Evolutionary conservation across 352 stramenopile genomes (phyloP).

Genomic region (Phytophthora pistaciae): DNA sequence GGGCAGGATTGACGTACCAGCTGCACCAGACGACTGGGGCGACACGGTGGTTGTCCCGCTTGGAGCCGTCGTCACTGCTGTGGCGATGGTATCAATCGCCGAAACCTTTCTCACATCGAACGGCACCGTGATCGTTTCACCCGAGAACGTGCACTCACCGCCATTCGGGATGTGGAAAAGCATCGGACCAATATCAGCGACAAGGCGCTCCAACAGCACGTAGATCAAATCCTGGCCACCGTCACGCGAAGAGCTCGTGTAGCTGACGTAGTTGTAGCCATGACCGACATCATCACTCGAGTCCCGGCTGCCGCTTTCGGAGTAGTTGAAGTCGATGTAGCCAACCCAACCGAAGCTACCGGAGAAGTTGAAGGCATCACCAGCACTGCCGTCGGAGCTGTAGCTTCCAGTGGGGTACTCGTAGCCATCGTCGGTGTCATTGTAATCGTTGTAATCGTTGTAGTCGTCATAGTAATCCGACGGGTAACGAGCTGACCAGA

Average conservation of each 20-base stretch:
- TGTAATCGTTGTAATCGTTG: slow-evolving; percentile 2
- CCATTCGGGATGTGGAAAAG: not conserved
- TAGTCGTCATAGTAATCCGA: not conserved
- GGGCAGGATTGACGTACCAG: not conserved
- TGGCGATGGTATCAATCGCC: not conserved
- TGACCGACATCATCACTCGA: slow-evolving; percentile 1
- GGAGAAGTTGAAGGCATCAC: not conserved
- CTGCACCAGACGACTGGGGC: not conserved
- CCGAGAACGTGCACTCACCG: not conserved
- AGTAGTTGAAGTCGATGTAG: not conserved
- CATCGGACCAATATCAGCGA: not conserved
- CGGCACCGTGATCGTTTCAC: not conserved
- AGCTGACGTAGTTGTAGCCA: not conserved
- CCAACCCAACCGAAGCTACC: not conserved
- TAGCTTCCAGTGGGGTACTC: not conserved
- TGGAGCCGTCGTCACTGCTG: not conserved
- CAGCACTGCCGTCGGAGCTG: not conserved
- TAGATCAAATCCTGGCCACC: not conserved
- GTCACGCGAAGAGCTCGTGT: not conserved
- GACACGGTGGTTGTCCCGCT: not conserved
- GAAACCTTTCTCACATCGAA: not conserved
- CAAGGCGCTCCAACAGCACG: not conserved
- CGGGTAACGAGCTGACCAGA: not conserved
- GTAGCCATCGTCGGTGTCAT: not conserved
- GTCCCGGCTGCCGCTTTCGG: not conserved